phyloP scores from a whole-genome alignment of 345 rosid species.

The Gossypium longicalyx region DNA sequence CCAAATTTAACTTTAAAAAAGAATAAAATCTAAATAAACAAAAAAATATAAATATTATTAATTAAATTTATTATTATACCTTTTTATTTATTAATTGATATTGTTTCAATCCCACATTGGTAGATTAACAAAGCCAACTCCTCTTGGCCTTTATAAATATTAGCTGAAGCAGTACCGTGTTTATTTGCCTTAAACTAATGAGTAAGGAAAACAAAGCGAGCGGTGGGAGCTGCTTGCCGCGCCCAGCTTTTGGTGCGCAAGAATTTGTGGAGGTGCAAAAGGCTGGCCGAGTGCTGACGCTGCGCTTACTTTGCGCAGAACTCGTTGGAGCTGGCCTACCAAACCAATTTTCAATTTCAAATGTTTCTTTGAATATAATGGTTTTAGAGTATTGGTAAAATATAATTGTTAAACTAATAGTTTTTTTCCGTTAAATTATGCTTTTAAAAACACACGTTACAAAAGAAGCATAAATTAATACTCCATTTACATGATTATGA shows the following conservation, averaged over 20 bases:
- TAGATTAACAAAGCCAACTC: accelerated
- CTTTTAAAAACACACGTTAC: too few species aligned
- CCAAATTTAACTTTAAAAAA: too few species aligned
- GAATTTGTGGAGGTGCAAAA: constrained; percentile 81
- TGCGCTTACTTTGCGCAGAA: constrained; percentile 94
- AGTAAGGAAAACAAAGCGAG: constrained; percentile 96
- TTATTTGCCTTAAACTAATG: constrained; percentile 71
- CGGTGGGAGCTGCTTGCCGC: constrained; percentile 70
- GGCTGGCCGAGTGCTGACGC: constrained; percentile 88
- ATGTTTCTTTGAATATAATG: too few species aligned
- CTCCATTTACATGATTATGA: too few species aligned
- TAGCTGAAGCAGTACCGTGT: accelerated
- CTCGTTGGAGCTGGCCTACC: constrained; percentile 90
- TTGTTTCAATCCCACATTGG: constrained; percentile 21
- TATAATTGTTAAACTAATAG: too few species aligned
- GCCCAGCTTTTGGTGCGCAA: constrained; percentile 42
- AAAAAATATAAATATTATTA: too few species aligned
- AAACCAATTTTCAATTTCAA: background rate
- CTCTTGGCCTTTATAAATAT: constrained; percentile 3
- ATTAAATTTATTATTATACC: too few species aligned
- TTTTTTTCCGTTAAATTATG: too few species aligned
- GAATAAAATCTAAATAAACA: too few species aligned
- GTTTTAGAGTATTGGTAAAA: too few species aligned
- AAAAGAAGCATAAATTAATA: too few species aligned
- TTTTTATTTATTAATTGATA: too few species aligned